phyloP scores from a whole-genome alignment of 441 rosid genomes.

The Populus hybrid region DNA sequence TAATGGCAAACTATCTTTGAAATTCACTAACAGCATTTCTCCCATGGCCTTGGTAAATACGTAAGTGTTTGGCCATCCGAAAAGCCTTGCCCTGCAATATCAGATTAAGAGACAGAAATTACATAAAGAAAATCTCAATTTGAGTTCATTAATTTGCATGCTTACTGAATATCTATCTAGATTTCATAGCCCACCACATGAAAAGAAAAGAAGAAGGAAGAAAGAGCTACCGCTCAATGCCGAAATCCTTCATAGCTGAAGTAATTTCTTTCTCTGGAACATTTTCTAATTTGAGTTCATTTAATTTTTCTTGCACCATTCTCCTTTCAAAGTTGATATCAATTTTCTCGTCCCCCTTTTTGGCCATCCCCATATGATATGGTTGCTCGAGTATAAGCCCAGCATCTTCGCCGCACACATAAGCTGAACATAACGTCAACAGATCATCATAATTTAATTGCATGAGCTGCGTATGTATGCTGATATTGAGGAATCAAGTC shows the following conservation, averaged over 20 bases:
- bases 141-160: background rate
- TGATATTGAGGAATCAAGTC: too few relatives aligned
- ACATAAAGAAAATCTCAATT: background rate
- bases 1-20: constrained; percentile 26
- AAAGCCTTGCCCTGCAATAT: constrained; percentile 36
- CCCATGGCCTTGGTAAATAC: constrained; percentile 60
- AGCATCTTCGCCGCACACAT: constrained; percentile 16
- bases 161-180: background rate
- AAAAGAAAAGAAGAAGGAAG: background rate
- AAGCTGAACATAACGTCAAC: constrained; percentile 1
- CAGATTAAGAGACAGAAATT: background rate
- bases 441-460: background rate
- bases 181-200: background rate
- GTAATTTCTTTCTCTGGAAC: constrained; percentile 22
- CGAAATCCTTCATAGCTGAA: constrained; percentile 57
- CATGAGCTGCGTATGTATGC: too few relatives aligned
- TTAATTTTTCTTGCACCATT: constrained; percentile 22
- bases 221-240: constrained; percentile 48
- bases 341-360: constrained; percentile 18
- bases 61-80: constrained; percentile 63
- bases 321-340: constrained; percentile 27
- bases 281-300: constrained; percentile 17
- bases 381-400: constrained; percentile 35
- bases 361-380: constrained; percentile 25
- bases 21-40: constrained; percentile 39